These are phyloP conservation scores for Forsythia viridissima DNA, from an alignment of 257 asterid species.

Conservation along the genomic window DNA sequence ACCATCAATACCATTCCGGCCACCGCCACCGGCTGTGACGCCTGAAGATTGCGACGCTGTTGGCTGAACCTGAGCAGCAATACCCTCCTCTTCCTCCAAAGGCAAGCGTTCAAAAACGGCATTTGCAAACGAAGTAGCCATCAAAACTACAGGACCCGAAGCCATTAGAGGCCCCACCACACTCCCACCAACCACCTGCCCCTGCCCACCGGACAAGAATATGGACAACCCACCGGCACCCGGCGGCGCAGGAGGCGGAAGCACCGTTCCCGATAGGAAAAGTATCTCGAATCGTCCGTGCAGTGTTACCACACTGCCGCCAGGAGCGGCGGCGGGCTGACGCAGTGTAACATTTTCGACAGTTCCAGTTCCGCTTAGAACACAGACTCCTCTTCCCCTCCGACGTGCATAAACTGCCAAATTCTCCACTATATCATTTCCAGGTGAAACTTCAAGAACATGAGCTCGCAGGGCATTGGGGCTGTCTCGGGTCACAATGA, in stretches of 20 bases:
- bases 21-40: slow-evolving; percentile 61
- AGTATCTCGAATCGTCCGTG: slow-evolving; percentile 73
- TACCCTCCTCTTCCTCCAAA: slow-evolving; percentile 58
- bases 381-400: slow-evolving; percentile 67
- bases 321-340: slow-evolving; percentile 54
- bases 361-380: slow-evolving; percentile 63
- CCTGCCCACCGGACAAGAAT: slow-evolving; percentile 66
- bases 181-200: slow-evolving; percentile 72
- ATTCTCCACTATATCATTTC: slow-evolving; percentile 53
- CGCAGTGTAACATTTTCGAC: slow-evolving; percentile 61
- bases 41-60: slow-evolving; percentile 65
- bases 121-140: slow-evolving; percentile 75
- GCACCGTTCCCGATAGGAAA: slow-evolving; percentile 59
- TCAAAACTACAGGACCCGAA: slow-evolving; percentile 60
- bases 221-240: slow-evolving; percentile 64
- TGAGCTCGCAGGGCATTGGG: slow-evolving; percentile 74
- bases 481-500: slow-evolving; percentile 58
- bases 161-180: slow-evolving; percentile 67
- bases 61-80: slow-evolving; percentile 40
- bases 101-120: slow-evolving; percentile 72
- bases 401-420: slow-evolving; percentile 55
- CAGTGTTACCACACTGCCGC: slow-evolving; percentile 56
- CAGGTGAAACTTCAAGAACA: slow-evolving; percentile 55
- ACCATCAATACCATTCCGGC: slow-evolving; percentile 34
- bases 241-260: slow-evolving; percentile 93